These are phyloP conservation scores for Termitomyces sp. DNA, from an alignment of 768 basidiomycete genomes.

Conservation along the genomic window DNA sequence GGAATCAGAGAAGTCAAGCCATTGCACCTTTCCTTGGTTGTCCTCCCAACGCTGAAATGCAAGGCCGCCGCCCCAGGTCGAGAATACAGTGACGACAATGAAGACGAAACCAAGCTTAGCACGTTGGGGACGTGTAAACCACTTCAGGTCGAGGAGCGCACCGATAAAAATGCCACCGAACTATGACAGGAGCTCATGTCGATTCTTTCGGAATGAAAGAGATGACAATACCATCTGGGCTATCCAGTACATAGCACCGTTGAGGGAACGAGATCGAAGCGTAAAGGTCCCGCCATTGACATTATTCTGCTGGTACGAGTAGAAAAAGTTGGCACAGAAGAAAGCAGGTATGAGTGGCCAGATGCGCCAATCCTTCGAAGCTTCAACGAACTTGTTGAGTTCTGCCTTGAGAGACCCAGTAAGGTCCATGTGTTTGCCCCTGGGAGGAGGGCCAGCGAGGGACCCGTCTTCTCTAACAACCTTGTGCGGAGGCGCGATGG, in stretches of 20 bases:
- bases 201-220: background rate
- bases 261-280: slow-evolving; percentile 20
- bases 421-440: slow-evolving; percentile 7
- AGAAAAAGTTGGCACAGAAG: slow-evolving; percentile 27
- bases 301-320: slow-evolving; percentile 23
- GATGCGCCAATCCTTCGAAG: slow-evolving; percentile 21
- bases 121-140: slow-evolving; percentile 21
- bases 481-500: slow-evolving; percentile 20
- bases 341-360: slow-evolving; percentile 22
- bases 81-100: slow-evolving; percentile 19
- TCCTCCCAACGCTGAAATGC: slow-evolving; percentile 23
- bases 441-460: slow-evolving; percentile 16
- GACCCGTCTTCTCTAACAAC: slow-evolving; percentile 21
- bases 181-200: slow-evolving; percentile 4
- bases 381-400: slow-evolving; percentile 13
- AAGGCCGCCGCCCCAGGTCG: slow-evolving; percentile 23
- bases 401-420: slow-evolving; percentile 15
- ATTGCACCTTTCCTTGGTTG: slow-evolving; percentile 17
- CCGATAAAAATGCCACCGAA: slow-evolving; percentile 21
- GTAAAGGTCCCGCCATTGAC: slow-evolving; percentile 23
- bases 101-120: slow-evolving; percentile 20
- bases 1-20: slow-evolving; percentile 19
- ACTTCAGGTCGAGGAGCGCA: slow-evolving; percentile 20
- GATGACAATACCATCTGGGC: slow-evolving; percentile 20
- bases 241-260: slow-evolving; percentile 25